Conservation (phyloP, 139 green algal genomes). For the Chlorella sp. region DNA sequence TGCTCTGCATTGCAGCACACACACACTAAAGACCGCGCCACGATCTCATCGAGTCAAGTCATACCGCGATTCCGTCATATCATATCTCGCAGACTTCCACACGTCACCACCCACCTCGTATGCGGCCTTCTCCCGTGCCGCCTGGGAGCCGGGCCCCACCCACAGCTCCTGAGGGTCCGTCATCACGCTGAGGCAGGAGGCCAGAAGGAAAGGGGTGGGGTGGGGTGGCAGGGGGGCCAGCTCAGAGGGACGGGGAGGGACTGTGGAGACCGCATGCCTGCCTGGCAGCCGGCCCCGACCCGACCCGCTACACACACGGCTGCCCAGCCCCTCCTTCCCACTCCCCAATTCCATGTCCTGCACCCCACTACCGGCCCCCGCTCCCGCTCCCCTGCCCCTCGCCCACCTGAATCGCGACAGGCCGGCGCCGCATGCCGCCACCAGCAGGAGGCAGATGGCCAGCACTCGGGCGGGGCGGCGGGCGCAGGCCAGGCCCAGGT, state of each 20-base stretch:
- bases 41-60: too few relatives aligned
- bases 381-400: background rate
- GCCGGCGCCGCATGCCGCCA: slow-evolving; percentile 59
- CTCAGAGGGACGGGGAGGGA: too few relatives aligned
- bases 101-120: slow-evolving; percentile 66
- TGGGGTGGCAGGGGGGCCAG: background rate
- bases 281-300: too few relatives aligned
- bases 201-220: background rate
- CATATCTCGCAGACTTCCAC: background rate
- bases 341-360: background rate
- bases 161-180: slow-evolving; percentile 77
- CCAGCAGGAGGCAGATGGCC: slow-evolving; percentile 34
- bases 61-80: too few relatives aligned
- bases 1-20: too few relatives aligned
- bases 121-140: slow-evolving; percentile 67
- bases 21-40: too few relatives aligned
- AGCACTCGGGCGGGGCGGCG: slow-evolving; percentile 52
- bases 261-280: too few relatives aligned
- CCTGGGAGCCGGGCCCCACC: slow-evolving; percentile 76
- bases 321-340: too few relatives aligned
- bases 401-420: slow-evolving; percentile 59
- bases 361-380: background rate
- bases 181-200: slow-evolving; percentile 42
- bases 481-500: slow-evolving; percentile 58
- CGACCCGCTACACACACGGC: too few relatives aligned